These are phyloP conservation scores for Boletus huronensis DNA, from an alignment of 768 basidiomycete genomes.

Conservation along the genomic window DNA sequence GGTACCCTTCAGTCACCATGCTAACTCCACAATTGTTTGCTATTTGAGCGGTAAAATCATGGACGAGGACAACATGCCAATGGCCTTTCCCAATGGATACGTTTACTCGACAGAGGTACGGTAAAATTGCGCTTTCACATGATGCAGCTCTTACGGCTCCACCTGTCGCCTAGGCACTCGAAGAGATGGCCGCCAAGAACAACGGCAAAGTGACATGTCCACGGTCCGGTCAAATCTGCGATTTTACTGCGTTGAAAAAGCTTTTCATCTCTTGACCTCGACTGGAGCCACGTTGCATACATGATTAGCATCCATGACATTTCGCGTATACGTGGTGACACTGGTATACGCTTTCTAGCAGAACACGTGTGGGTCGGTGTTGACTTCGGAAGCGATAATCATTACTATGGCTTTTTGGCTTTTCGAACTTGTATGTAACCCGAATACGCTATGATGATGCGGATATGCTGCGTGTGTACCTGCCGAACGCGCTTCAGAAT, in stretches of 20 bases:
- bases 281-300: not conserved
- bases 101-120: constrained; percentile 92
- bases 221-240: constrained; percentile 59
- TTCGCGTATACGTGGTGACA: not conserved
- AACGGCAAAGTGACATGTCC: constrained; percentile 84
- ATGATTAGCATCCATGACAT: not conserved
- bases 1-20: constrained; percentile 90
- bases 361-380: constrained; percentile 15
- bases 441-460: constrained; percentile 5
- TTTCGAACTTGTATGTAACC: constrained; percentile 16
- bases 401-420: constrained; percentile 9
- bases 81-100: constrained; percentile 87
- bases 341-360: not conserved
- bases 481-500: constrained; percentile 22
- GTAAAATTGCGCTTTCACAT: constrained; percentile 12
- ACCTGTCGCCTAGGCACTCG: constrained; percentile 57
- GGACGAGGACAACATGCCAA: constrained; percentile 90
- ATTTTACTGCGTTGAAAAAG: constrained; percentile 69
- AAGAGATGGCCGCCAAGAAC: constrained; percentile 83
- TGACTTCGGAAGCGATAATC: constrained; percentile 25
- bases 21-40: constrained; percentile 95
- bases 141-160: constrained; percentile 12
- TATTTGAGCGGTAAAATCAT: constrained; percentile 88
- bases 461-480: constrained; percentile 15
- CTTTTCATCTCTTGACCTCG: constrained; percentile 81